phyloP scores from a whole-genome alignment of 2,329 filamentous ascomycete species.

The Teratosphaeria destructans region DNA sequence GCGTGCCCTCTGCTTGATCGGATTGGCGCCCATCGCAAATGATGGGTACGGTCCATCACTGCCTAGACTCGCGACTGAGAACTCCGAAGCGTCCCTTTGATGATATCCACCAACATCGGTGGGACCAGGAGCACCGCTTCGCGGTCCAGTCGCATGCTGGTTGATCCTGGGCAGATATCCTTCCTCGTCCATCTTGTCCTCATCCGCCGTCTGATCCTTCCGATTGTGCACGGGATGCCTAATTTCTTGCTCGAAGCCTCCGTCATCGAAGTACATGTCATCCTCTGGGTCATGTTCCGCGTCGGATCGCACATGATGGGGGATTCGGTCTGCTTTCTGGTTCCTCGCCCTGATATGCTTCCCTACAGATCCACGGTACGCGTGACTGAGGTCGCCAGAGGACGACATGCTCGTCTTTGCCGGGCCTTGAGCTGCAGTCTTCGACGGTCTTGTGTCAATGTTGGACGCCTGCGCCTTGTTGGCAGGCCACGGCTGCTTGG shows the following conservation, averaged over 20 bases:
- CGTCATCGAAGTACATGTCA: conserved; percentile 29
- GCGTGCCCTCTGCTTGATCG: conserved; percentile 13
- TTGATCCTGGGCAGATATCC: conserved; percentile 9
- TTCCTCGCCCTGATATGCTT: conserved; percentile 5
- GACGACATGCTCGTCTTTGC: background rate
- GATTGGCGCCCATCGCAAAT: conserved; percentile 20
- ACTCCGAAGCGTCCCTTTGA: conserved; percentile 12
- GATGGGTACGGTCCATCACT: conserved; percentile 23
- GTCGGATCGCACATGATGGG: conserved; percentile 6
- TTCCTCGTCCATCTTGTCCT: conserved; percentile 27
- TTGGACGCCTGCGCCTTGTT: background rate
- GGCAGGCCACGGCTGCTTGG: background rate
- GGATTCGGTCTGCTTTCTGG: conserved; percentile 4
- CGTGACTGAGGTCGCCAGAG: conserved; percentile 5
- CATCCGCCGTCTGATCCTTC: conserved; percentile 17
- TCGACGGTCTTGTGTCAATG: background rate
- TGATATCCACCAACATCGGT: conserved; percentile 6
- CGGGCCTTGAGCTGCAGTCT: background rate
- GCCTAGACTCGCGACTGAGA: conserved; percentile 10
- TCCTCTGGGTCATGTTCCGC: conserved; percentile 7
- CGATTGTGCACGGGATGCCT: conserved; percentile 3
- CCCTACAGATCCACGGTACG: conserved; percentile 8
- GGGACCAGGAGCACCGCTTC: background rate
- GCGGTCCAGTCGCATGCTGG: conserved; percentile 1
- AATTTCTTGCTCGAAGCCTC: conserved; percentile 23